phyloP scores from a whole-genome alignment of 2,329 filamentous ascomycete species.

The Tolypocladium ovalisporum region DNA sequence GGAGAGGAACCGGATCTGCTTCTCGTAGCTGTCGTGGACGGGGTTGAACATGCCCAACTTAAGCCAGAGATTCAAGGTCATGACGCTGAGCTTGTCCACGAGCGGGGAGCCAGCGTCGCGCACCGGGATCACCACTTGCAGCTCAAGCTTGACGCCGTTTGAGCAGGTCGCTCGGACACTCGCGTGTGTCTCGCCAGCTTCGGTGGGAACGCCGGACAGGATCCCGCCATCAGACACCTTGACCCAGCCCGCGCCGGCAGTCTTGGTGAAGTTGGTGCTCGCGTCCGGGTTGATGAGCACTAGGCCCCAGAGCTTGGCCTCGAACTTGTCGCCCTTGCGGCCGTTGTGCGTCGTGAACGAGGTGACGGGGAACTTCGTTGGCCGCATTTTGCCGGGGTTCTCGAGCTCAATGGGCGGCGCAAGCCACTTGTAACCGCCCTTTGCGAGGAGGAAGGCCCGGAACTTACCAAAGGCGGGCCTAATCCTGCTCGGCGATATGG shows the following conservation, averaged over 20 bases:
- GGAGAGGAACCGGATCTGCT: slow-evolving; percentile 25
- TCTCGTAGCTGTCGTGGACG: slow-evolving; percentile 24
- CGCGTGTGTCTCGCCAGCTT: slow-evolving; percentile 9
- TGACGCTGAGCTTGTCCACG: slow-evolving; percentile 21
- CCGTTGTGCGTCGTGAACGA: slow-evolving; percentile 23
- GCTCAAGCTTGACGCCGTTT: slow-evolving; percentile 12
- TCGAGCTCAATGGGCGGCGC: slow-evolving; percentile 20
- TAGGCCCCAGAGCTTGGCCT: slow-evolving; percentile 20
- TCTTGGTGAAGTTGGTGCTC: slow-evolving; percentile 16
- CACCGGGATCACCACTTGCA: slow-evolving; percentile 22
- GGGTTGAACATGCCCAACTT: slow-evolving; percentile 23
- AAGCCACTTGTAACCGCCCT: slow-evolving; percentile 24
- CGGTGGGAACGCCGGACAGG: slow-evolving; percentile 22
- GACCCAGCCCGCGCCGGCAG: slow-evolving; percentile 18
- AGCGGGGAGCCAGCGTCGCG: slow-evolving; percentile 13
- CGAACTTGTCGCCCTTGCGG: slow-evolving; percentile 20
- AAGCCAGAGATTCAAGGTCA: slow-evolving; percentile 29
- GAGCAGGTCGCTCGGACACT: slow-evolving; percentile 16
- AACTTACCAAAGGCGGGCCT: slow-evolving; percentile 17
- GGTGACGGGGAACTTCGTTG: slow-evolving; percentile 17
- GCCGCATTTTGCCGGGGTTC: slow-evolving; percentile 8
- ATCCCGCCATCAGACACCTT: slow-evolving; percentile 18
- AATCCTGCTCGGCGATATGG: slow-evolving; percentile 13
- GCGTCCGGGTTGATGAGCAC: slow-evolving; percentile 14
- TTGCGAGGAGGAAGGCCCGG: slow-evolving; percentile 24